phyloP scores from a whole-genome alignment of 2,329 filamentous ascomycete genomes.

The Cryphonectria japonica region DNA sequence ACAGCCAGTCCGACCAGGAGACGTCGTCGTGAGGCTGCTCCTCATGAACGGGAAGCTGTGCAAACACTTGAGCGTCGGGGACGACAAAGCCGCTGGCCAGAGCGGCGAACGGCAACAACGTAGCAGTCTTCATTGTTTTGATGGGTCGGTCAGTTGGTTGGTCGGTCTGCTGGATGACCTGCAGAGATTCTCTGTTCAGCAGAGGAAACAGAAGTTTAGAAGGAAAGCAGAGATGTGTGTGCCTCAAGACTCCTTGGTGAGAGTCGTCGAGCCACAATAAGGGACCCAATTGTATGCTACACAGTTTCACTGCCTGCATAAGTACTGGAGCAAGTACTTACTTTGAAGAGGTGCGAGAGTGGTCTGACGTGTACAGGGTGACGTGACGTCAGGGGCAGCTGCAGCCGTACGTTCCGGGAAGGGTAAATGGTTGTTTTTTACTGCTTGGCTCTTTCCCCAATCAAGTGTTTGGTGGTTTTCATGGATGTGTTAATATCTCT shows the following conservation, averaged over 20 bases:
- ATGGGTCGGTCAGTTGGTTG: not conserved
- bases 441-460: not conserved
- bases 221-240: not conserved
- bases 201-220: not conserved
- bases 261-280: not conserved
- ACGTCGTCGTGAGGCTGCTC: conserved; percentile 22
- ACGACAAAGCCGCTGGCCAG: conserved; percentile 33
- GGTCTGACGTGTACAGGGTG: conserved; percentile 13
- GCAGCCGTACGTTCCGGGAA: conserved; percentile 7
- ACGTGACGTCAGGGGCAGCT: conserved; percentile 24
- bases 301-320: not conserved
- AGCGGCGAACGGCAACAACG: conserved; percentile 30
- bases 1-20: conserved; percentile 30
- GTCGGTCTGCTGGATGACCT: not conserved
- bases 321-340: too few relatives aligned
- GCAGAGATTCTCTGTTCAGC: not conserved
- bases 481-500: not conserved
- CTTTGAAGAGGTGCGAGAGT: not conserved
- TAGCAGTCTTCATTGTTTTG: conserved; percentile 32
- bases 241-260: not conserved
- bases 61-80: conserved; percentile 29
- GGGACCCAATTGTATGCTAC: conserved; percentile 1
- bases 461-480: not conserved
- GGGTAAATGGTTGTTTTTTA: not conserved
- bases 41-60: conserved; percentile 30